Evolutionary conservation across 257 asterid species (phyloP).

Genomic region (Solanum habrochaites): DNA sequence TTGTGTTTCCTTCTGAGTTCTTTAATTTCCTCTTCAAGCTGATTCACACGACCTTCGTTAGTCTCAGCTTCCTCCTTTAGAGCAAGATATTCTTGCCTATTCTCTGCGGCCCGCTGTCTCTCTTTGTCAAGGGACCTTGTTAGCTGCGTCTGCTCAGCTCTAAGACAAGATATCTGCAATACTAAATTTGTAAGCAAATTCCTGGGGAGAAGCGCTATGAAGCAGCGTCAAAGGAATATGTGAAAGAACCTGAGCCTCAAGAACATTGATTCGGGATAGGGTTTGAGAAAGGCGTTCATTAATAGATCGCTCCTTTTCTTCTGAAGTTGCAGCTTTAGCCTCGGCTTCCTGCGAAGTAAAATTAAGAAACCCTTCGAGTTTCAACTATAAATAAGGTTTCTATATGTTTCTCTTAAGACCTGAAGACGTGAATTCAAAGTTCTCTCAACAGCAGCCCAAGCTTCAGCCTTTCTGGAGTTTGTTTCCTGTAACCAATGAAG

Average conservation of each 20-base stretch:
- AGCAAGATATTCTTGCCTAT: conserved; percentile 92
- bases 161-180: conserved; percentile 90
- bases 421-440: conserved; percentile 86
- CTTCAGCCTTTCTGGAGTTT: conserved; percentile 80
- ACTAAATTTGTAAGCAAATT: conserved; percentile 16
- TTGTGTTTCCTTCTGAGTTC: conserved; percentile 81
- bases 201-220: conserved; percentile 4
- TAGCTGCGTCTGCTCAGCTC: conserved; percentile 96
- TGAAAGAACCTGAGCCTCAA: conserved; percentile 87
- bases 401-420: conserved; percentile 32
- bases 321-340: conserved; percentile 87
- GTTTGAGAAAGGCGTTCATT: conserved; percentile 93
- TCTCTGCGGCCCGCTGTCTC: conserved; percentile 81
- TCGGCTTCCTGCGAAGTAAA: conserved; percentile 72
- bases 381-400: background rate
- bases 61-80: conserved; percentile 93
- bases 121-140: conserved; percentile 87
- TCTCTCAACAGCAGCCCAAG: conserved; percentile 98
- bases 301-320: conserved; percentile 90
- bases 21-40: conserved; percentile 69
- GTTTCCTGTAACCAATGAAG: conserved; percentile 61
- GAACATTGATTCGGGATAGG: conserved; percentile 91
- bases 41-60: conserved; percentile 67
- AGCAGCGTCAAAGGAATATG: background rate
- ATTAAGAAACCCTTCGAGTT: background rate